Base-by-base conservation (phyloP, 441 rosid species). In the Cnidoscolus chayamansa region DNA sequence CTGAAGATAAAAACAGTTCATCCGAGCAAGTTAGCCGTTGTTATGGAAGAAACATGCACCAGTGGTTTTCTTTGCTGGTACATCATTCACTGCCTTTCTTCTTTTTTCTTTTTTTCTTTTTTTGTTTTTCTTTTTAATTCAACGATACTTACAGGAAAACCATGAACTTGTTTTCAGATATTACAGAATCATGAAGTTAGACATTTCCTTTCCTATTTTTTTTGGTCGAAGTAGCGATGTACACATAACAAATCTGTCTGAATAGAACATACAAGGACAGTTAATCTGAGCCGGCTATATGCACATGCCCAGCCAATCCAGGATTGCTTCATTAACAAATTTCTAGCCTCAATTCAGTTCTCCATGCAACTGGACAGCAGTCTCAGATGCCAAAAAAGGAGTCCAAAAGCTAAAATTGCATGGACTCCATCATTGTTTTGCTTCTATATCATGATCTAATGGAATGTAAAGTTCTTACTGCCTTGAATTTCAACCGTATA, bases 291-390 rank as follows among this genome's bases (percentile, higher is more conserved):
- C 70, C 20, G 77, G 25, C 25, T 25, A 25, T 25, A 25, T 25
- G 25, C 25, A 25, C 66, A 70, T 49, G 73, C 76, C 74, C 71
- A 15, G 72, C 66, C 74, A 77, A 73, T 74, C 81, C 51, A 64
- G 48, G 40, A 62, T 70, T 71, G 25, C 74, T 67, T 63, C 77
- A 66, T 19, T 43, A 71, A 80, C 74, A 84, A 71, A 72, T 74
- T 72, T 50, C 63, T 67, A 72, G 51, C 76, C 72, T 68, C 77
- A 43, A 45, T 76, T 77, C 78, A 56, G 43, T 78, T 76, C 74
- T 17, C 66, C 82, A 75, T 64, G 43, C 56, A 73, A 77, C 87
- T 84, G 84, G 86, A 84, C 86, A 86, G 70, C 76, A 73, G 72
- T 77, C 79, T 75, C 68, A 61, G 79, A 74, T 70, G 74, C 79